Percentiles rank a stretch among this genome's conserved stretches.
Evolutionary conservation across 371 early-diverging fungal genomes (phyloP).

Genomic region (Nematocida ausubeli): DNA sequence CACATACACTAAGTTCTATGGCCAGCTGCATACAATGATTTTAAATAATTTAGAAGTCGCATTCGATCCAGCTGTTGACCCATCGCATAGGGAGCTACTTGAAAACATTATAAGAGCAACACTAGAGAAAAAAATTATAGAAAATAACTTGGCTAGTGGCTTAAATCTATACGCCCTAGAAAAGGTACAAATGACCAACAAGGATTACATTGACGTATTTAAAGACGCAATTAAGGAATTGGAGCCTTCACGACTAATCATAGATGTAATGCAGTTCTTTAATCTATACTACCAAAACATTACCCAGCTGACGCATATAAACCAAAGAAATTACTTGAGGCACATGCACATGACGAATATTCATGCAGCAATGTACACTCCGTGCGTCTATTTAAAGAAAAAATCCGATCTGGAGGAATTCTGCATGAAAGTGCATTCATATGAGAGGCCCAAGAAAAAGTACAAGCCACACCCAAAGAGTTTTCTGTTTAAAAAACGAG

Average conservation of each 20-base stretch:
- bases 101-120: background rate
- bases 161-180: too few relatives aligned
- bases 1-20: background rate
- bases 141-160: too few relatives aligned
- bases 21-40: background rate
- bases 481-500: background rate
- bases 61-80: background rate
- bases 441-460: background rate
- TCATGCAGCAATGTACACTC: background rate
- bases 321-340: background rate
- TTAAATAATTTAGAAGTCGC: background rate
- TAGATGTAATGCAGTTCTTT: background rate
- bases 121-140: background rate
- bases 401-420: background rate
- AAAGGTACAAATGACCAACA: background rate
- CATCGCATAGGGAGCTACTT: background rate
- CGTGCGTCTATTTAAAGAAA: background rate
- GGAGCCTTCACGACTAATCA: background rate
- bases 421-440: too few relatives aligned
- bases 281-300: background rate
- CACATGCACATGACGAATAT: background rate
- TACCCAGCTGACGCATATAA: background rate
- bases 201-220: background rate
- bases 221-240: background rate
- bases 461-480: background rate